phyloP scores from a whole-genome alignment of 345 rosid genomes.

The Corymbia maculata region DNA sequence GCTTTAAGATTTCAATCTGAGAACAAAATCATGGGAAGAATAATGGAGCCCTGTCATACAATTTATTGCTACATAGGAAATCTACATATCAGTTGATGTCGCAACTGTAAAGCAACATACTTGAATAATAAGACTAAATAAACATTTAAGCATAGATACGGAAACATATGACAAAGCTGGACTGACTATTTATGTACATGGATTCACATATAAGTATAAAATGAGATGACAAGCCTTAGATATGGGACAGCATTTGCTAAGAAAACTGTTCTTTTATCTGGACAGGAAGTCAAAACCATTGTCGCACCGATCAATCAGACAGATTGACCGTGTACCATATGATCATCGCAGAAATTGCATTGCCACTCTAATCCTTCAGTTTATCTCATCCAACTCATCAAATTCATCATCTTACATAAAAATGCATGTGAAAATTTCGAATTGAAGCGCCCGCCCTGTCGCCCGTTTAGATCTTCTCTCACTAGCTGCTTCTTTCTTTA shows the following conservation, averaged over 20 bases:
- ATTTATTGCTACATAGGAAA: neutral
- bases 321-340: neutral
- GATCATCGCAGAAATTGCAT: neutral
- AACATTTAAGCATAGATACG: neutral
- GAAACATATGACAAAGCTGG: neutral
- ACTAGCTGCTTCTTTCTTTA: neutral
- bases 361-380: neutral
- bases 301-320: neutral
- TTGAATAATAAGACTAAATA: neutral
- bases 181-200: neutral
- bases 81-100: neutral
- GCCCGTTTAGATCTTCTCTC: neutral
- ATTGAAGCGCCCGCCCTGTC: neutral
- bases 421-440: neutral
- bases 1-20: slow-evolving; percentile 93
- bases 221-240: neutral
- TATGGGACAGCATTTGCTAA: neutral
- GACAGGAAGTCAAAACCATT: neutral
- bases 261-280: neutral
- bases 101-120: neutral
- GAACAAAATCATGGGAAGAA: neutral
- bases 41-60: neutral
- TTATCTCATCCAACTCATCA: neutral
- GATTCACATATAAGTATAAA: neutral
- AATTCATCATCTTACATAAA: neutral